Percentiles rank a stretch among this genome's conserved stretches.
Conservation (phyloP, 306 rosid genomes). For the Malus orientalis region DNA sequence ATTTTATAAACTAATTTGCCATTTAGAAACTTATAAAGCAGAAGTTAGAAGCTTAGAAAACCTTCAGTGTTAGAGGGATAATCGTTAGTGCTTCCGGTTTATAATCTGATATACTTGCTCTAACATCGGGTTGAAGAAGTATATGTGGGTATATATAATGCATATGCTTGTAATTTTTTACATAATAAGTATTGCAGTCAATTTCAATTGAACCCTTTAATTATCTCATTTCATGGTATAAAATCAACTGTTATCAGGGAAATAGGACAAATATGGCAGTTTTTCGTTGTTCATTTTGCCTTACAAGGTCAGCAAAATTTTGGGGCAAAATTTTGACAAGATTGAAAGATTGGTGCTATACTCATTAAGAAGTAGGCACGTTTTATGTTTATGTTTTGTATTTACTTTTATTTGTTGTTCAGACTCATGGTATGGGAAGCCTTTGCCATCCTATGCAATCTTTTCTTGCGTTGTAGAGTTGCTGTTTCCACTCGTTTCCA, state of each 20-base stretch:
- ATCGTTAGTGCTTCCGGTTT: background rate
- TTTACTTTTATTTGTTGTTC: background rate
- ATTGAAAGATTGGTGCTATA: background rate
- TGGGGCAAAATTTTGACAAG: background rate
- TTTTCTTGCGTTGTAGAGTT: constrained; percentile 39
- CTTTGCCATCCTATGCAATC: background rate
- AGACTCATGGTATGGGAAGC: background rate
- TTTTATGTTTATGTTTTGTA: background rate
- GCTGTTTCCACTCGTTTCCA: constrained; percentile 80
- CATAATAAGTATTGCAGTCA: background rate
- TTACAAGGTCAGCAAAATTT: background rate
- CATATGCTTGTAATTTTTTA: background rate
- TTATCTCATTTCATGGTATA: background rate
- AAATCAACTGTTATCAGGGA: background rate
- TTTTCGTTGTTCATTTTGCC: background rate
- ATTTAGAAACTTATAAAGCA: background rate
- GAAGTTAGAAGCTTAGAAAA: constrained; percentile 22
- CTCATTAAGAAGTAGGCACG: background rate
- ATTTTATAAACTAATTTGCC: background rate
- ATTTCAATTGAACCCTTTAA: background rate
- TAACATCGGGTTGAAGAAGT: background rate
- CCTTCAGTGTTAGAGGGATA: background rate
- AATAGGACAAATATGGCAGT: background rate
- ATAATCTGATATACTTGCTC: background rate
- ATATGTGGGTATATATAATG: background rate